phyloP scores from a whole-genome alignment of 2,329 filamentous ascomycete genomes.

The Colletotrichum salicis region DNA sequence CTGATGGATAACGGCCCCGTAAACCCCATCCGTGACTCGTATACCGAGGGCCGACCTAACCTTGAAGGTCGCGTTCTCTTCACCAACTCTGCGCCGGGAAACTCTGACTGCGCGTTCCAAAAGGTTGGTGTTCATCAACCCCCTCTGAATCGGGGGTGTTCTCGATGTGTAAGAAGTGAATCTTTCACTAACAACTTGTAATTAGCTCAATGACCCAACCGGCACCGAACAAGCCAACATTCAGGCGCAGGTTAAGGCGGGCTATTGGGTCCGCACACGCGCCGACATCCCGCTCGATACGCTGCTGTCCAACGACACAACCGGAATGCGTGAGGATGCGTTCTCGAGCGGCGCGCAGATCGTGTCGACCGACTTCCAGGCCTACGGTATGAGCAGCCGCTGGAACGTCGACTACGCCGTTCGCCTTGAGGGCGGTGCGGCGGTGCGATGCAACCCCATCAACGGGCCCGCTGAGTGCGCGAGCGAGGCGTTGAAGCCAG shows the following conservation, averaged over 20 bases:
- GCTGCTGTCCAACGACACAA: conserved; percentile 51
- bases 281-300: conserved; percentile 58
- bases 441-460: conserved; percentile 47
- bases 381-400: conserved; percentile 56
- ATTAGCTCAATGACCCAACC: conserved; percentile 55
- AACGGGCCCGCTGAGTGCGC: conserved; percentile 36
- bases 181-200: neutral
- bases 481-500: conserved; percentile 37
- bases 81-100: conserved; percentile 58
- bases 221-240: conserved; percentile 51
- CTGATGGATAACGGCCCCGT: conserved; percentile 61
- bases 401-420: conserved; percentile 59
- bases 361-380: conserved; percentile 60
- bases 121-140: conserved; percentile 41
- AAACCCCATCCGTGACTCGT: conserved; percentile 50
- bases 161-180: no score
- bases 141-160: neutral
- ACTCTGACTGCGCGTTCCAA: conserved; percentile 58
- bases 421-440: conserved; percentile 36
- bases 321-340: conserved; percentile 52
- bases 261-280: conserved; percentile 61
- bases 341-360: conserved; percentile 60
- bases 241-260: conserved; percentile 54
- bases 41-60: conserved; percentile 45
- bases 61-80: conserved; percentile 58